phyloP scores from a whole-genome alignment of 345 rosid species.

The Clarkia xantiana region DNA sequence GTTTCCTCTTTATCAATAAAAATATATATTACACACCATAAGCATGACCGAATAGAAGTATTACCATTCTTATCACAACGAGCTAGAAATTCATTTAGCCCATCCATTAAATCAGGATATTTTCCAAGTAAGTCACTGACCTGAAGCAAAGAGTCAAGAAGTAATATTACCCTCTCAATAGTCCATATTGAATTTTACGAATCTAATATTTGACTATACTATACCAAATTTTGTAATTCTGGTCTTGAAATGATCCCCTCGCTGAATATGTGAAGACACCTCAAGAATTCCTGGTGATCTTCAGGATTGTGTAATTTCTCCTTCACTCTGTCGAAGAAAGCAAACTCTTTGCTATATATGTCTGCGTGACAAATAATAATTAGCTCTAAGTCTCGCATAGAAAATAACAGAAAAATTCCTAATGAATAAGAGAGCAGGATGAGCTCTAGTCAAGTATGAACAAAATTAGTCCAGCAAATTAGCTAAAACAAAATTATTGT shows the following conservation, averaged over 20 bases:
- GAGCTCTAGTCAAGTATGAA: too few relatives aligned
- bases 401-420: too few relatives aligned
- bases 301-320: slow-evolving; percentile 46
- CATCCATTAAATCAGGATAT: slow-evolving; percentile 82
- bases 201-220: slow-evolving; percentile 2
- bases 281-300: slow-evolving; percentile 63
- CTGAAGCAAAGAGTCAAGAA: neutral
- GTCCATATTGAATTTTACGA: too few relatives aligned
- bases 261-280: slow-evolving; percentile 74
- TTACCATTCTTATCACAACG: slow-evolving; percentile 82
- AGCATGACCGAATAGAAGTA: slow-evolving; percentile 1
- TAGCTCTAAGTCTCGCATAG: too few relatives aligned
- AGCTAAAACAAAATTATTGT: too few relatives aligned
- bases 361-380: slow-evolving; percentile 24
- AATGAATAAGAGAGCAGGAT: too few relatives aligned
- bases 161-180: too few relatives aligned
- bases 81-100: slow-evolving; percentile 67
- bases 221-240: slow-evolving; percentile 80
- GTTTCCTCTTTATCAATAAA: neutral
- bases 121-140: slow-evolving; percentile 38
- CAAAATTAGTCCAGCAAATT: too few relatives aligned
- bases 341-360: slow-evolving; percentile 49
- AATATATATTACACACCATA: too few relatives aligned
- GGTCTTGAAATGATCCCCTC: slow-evolving; percentile 66
- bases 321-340: slow-evolving; percentile 76